A percentile compares a stretch with the other conserved stretches of the same genome.
These are phyloP conservation scores for Dittrichia graveolens DNA, from an alignment of 129 eudicot genomes.

Conservation along the genomic window DNA sequence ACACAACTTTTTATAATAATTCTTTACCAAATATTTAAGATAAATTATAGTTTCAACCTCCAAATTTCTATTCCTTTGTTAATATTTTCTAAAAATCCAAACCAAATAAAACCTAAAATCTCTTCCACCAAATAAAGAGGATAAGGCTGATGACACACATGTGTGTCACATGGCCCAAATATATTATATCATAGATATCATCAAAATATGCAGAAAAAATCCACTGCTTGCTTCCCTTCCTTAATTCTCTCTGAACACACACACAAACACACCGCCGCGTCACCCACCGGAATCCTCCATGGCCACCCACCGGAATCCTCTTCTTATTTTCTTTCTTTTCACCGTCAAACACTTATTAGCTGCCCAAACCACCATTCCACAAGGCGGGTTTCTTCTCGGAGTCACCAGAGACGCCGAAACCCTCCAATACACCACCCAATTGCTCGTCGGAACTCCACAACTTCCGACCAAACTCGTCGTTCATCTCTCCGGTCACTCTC, in stretches of 20 bases:
- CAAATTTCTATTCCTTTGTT: no score
- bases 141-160: conserved; percentile 30
- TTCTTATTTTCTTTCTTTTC: conserved; percentile 28
- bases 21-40: no score
- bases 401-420: conserved; percentile 54
- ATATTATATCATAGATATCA: background rate
- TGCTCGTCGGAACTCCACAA: conserved; percentile 46
- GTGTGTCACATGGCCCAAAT: background rate
- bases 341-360: conserved; percentile 22
- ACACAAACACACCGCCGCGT: conserved; percentile 16
- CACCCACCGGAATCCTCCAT: conserved; percentile 22
- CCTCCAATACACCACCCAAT: conserved; percentile 56
- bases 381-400: conserved; percentile 41
- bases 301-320: conserved; percentile 34
- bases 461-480: conserved; percentile 50
- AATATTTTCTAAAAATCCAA: no score
- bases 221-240: conserved; percentile 21
- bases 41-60: no score
- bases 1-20: no score
- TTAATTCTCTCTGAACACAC: background rate
- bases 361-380: conserved; percentile 39
- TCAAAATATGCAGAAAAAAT: background rate
- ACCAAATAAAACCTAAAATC: no score
- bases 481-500: conserved; percentile 57
- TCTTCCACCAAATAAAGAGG: conserved; percentile 1